Conservation (phyloP, 441 rosid species). For the Aquilaria agallochum region DNA sequence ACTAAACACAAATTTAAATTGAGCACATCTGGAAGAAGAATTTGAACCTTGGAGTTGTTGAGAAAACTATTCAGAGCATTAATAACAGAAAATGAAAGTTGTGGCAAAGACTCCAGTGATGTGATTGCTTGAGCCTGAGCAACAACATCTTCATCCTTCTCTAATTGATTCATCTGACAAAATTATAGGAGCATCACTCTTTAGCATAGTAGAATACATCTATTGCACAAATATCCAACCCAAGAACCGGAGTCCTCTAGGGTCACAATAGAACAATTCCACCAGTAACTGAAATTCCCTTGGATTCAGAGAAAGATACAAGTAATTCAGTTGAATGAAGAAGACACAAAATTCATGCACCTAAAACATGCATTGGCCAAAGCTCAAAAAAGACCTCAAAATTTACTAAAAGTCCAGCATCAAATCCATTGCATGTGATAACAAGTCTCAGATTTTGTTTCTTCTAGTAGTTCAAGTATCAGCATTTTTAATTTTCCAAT, state of each 20-base stretch:
- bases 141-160: slow-evolving; percentile 98
- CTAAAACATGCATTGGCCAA: too few species aligned
- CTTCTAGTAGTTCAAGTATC: too few species aligned
- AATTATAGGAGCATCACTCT: slow-evolving; percentile 12
- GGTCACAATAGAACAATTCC: not conserved
- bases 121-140: slow-evolving; percentile 94
- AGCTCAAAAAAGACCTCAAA: too few species aligned
- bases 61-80: slow-evolving; percentile 84
- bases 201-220: slow-evolving; percentile 5
- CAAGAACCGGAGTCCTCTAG: not conserved
- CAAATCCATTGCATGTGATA: too few species aligned
- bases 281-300: not conserved
- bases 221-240: slow-evolving; percentile 7
- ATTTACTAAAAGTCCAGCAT: too few species aligned
- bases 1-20: slow-evolving; percentile 11
- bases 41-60: slow-evolving; percentile 74
- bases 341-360: too few species aligned
- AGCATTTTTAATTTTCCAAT: too few species aligned
- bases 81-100: slow-evolving; percentile 72
- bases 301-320: not conserved
- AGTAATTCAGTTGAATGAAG: too few species aligned
- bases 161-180: slow-evolving; percentile 85
- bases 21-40: slow-evolving; percentile 19
- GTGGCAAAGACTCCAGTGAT: slow-evolving; percentile 72
- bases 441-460: too few species aligned